Conservation (phyloP, 257 asterid genomes). For the Plectranthus barbatus region DNA sequence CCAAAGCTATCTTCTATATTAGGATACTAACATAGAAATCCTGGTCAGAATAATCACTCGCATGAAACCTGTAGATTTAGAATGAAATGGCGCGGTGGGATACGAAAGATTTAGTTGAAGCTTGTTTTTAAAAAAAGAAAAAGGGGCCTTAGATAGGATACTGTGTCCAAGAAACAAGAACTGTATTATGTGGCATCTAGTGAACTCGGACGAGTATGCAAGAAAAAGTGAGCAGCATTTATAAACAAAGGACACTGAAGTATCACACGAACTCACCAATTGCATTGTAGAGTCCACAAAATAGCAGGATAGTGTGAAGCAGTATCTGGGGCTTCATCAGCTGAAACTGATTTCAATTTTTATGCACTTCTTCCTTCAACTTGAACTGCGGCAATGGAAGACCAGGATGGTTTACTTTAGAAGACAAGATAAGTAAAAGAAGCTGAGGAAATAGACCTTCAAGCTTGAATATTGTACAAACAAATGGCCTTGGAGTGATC, state of each 20-base stretch:
- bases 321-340: conserved; percentile 37
- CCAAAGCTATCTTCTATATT: neutral
- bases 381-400: neutral
- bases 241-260: conserved; percentile 1
- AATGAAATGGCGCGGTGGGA: neutral
- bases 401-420: neutral
- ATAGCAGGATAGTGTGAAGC: conserved; percentile 36
- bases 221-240: neutral
- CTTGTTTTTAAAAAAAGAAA: neutral
- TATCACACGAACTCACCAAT: conserved; percentile 24
- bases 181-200: neutral
- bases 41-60: neutral
- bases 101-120: neutral
- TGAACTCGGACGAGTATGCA: neutral
- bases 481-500: neutral
- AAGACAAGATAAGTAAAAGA: neutral
- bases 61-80: neutral
- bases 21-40: neutral
- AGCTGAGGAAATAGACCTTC: neutral
- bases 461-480: neutral
- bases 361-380: conserved; percentile 8
- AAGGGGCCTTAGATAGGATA: neutral
- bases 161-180: neutral
- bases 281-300: conserved; percentile 26
- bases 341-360: conserved; percentile 12